phyloP scores from a whole-genome alignment of 495 filamentous ascomycete genomes.

The Thozetella sp. region DNA sequence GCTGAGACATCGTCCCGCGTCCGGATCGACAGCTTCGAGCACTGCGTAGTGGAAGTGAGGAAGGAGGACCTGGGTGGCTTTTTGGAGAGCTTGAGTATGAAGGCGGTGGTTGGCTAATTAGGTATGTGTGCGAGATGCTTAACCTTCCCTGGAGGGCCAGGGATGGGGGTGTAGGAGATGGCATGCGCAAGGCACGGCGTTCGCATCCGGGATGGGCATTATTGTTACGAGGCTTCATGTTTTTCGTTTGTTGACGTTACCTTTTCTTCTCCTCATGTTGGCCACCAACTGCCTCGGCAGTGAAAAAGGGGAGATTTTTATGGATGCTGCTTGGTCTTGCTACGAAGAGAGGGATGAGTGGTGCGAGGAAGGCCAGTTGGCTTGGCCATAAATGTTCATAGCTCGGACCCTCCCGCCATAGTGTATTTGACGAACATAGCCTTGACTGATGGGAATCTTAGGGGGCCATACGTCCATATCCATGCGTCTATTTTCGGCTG shows the following conservation, averaged over 20 bases:
- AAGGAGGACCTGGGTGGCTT: constrained; percentile 94
- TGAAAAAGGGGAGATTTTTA: neutral
- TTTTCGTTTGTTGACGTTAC: no score
- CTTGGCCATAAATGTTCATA: neutral
- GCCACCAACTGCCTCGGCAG: neutral
- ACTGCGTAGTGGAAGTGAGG: constrained; percentile 93
- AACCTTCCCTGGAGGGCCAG: no score
- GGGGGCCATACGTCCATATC: no score
- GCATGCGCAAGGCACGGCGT: neutral
- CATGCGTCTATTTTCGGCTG: no score
- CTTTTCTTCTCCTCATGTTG: neutral
- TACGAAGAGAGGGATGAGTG: neutral
- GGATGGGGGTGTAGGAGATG: no score
- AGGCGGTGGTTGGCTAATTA: constrained; percentile 80
- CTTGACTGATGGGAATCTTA: neutral
- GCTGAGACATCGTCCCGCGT: constrained; percentile 88
- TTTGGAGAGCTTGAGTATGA: constrained; percentile 88
- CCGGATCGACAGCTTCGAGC: constrained; percentile 94
- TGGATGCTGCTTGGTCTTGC: neutral
- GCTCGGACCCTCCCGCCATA: neutral
- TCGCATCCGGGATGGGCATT: neutral
- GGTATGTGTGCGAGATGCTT: neutral
- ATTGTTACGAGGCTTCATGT: neutral
- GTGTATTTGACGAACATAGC: neutral
- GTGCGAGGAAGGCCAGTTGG: neutral